Percentiles rank a stretch among this genome's conserved stretches.
phyloP scores from a whole-genome alignment of 2,329 filamentous ascomycete species.

The Scytalidium sp. region DNA sequence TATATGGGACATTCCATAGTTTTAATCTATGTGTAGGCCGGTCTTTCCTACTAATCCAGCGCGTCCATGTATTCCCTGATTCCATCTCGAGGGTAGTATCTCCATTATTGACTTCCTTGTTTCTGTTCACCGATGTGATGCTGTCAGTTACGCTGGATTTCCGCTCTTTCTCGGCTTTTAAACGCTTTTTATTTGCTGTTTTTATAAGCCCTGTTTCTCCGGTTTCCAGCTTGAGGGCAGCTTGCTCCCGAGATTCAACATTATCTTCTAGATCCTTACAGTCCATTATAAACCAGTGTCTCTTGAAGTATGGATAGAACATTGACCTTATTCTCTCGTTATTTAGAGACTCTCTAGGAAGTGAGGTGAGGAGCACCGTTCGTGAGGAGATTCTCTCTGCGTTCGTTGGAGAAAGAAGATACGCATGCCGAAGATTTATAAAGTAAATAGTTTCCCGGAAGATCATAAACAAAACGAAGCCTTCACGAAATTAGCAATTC shows the following conservation, averaged over 20 bases:
- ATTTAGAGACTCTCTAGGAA: conserved; percentile 76
- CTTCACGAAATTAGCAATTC: conserved; percentile 22
- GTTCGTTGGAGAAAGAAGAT: conserved; percentile 80
- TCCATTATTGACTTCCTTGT: background rate
- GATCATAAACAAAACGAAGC: conserved; percentile 84
- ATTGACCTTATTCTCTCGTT: conserved; percentile 72
- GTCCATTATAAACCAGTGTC: conserved; percentile 80
- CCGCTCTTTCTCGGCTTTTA: conserved; percentile 48
- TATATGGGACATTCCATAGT: conserved; percentile 52
- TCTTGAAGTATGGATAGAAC: conserved; percentile 76
- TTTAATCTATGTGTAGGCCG: conserved; percentile 73
- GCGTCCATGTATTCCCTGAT: conserved; percentile 65
- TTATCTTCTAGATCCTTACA: conserved; percentile 73
- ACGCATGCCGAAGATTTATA: conserved; percentile 88
- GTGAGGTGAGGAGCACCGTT: conserved; percentile 83
- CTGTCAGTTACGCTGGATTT: conserved; percentile 35
- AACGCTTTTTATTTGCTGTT: conserved; percentile 67
- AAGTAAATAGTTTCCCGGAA: conserved; percentile 87
- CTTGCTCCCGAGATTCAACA: conserved; percentile 77
- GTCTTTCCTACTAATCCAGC: conserved; percentile 69
- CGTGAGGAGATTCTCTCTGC: conserved; percentile 81
- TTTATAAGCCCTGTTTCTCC: conserved; percentile 85
- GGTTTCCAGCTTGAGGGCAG: conserved; percentile 77
- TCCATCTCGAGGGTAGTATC: conserved; percentile 54
- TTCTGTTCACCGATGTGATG: background rate